Evolutionary conservation across 2,329 filamentous ascomycete species (phyloP).

Genomic region (Graphilbum fragrans): DNA sequence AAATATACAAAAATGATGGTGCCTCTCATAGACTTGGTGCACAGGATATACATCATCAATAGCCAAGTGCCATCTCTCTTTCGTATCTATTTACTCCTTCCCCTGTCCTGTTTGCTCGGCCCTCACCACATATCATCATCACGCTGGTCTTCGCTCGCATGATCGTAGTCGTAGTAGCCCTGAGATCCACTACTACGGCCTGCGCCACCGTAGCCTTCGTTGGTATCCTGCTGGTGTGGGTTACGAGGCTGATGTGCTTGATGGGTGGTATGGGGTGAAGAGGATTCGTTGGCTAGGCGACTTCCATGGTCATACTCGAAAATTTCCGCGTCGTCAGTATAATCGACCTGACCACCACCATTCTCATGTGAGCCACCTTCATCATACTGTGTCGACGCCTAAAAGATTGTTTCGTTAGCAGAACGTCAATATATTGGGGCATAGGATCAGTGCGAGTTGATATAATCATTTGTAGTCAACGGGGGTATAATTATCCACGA

Average conservation of each 20-base stretch:
- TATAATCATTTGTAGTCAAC: neutral
- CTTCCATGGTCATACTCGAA: conserved; percentile 21
- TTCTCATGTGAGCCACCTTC: conserved; percentile 11
- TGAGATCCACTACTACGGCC: neutral
- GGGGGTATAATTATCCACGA: conserved; percentile 6
- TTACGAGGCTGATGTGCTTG: no score
- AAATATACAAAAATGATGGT: neutral
- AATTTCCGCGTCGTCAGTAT: conserved; percentile 21
- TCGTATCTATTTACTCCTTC: no score
- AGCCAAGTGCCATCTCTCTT: no score
- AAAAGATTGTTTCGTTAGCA: no score
- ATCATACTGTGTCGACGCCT: conserved; percentile 18
- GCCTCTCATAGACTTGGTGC: neutral
- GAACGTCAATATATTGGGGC: no score
- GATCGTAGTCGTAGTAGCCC: conserved; percentile 14
- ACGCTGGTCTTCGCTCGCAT: conserved; percentile 7
- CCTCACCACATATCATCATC: conserved; percentile 15
- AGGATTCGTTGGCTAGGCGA: conserved; percentile 1
- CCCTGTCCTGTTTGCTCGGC: no score
- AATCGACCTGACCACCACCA: conserved; percentile 12
- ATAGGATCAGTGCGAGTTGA: no score
- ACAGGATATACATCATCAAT: neutral
- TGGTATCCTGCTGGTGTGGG: neutral
- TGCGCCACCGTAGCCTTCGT: neutral
- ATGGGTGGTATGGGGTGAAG: neutral